Conservation (phyloP, 2,329 filamentous ascomycete species). For the Cercospora sp. region DNA sequence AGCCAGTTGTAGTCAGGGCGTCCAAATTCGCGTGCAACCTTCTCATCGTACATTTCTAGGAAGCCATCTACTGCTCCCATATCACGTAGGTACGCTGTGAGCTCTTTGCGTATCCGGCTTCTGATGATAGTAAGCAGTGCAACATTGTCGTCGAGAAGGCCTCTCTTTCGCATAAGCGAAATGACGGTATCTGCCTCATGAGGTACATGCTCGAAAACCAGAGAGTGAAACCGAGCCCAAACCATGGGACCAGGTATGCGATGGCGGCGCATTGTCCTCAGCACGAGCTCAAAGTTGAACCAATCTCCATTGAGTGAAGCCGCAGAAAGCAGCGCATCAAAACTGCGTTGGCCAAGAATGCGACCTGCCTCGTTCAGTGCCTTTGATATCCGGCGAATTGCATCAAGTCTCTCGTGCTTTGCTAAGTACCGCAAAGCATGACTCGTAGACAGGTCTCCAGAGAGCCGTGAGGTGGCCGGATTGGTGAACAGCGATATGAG, state of each 20-base stretch:
- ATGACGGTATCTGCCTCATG: constrained; percentile 20
- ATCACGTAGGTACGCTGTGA: constrained; percentile 23
- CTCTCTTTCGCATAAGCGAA: constrained; percentile 29
- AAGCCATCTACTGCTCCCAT: constrained; percentile 24
- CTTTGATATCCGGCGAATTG: constrained; percentile 26
- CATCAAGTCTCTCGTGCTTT: constrained; percentile 22
- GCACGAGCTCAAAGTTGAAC: constrained; percentile 33
- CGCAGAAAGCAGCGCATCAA: constrained; percentile 29
- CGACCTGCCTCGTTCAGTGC: constrained; percentile 23
- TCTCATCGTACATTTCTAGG: constrained; percentile 25
- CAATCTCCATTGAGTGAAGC: constrained; percentile 31
- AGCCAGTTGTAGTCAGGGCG: constrained; percentile 31
- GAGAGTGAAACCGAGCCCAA: constrained; percentile 32
- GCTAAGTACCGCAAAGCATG: constrained; percentile 29
- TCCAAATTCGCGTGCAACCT: constrained; percentile 8
- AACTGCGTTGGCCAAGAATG: constrained; percentile 24
- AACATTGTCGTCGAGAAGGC: constrained; percentile 24
- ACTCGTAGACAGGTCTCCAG: constrained; percentile 26
- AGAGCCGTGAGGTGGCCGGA: constrained; percentile 7
- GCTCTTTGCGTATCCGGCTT: constrained; percentile 20
- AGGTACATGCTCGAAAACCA: constrained; percentile 25
- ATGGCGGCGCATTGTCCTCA: constrained; percentile 32
- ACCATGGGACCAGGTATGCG: constrained; percentile 26
- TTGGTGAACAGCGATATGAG: constrained; percentile 26
- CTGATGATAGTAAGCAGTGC: constrained; percentile 17